Evolutionary conservation across 176 grass and related monocot species (phyloP).

Genomic region (Otatea glauca): DNA sequence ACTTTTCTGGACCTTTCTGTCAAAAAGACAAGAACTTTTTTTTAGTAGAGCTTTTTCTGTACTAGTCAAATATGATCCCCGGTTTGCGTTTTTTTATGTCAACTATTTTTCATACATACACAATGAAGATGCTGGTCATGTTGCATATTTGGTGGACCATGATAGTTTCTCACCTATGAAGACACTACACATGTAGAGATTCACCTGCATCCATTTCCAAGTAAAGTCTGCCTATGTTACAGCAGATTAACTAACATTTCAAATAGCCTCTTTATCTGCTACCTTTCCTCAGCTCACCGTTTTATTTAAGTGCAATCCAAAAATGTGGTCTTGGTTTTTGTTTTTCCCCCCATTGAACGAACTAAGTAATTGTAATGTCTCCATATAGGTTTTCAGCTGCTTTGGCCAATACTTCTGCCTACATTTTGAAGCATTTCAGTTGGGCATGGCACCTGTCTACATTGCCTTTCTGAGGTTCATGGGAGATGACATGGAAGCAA

Average conservation of each 20-base stretch:
- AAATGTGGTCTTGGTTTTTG: not conserved
- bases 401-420: conserved; percentile 93
- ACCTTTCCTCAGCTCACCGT: not conserved
- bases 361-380: conserved; percentile 9
- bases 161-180: conserved; percentile 11
- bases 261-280: not conserved
- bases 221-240: not conserved
- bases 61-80: not conserved
- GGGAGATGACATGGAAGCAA: conserved; percentile 82
- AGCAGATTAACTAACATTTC: conserved; percentile 1
- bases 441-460: conserved; percentile 78
- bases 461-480: conserved; percentile 96
- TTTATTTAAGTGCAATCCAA: not conserved
- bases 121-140: not conserved
- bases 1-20: not conserved
- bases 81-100: conserved; percentile 7
- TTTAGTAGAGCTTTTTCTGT: not conserved
- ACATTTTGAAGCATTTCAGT: conserved; percentile 93
- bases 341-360: not conserved
- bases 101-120: conserved; percentile 5
- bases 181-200: conserved; percentile 8
- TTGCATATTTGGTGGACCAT: conserved; percentile 3
- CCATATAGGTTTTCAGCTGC: conserved; percentile 84
- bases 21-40: not conserved
- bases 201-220: conserved; percentile 24